Conservation (phyloP, 2,329 filamentous ascomycete genomes). For the Fusarium nanum region DNA sequence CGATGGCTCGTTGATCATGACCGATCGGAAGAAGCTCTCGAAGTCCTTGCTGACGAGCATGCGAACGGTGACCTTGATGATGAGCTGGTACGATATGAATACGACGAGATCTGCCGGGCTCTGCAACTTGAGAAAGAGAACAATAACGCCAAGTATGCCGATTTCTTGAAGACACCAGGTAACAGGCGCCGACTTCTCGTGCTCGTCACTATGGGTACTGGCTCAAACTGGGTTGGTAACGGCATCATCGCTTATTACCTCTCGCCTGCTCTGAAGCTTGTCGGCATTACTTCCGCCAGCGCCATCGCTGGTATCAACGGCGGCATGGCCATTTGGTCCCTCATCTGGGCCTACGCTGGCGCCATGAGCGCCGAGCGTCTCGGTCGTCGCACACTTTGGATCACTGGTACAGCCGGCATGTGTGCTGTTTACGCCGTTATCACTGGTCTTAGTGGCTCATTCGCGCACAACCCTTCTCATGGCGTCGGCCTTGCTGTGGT, state of each 20-base stretch:
- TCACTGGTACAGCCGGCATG: slow-evolving; percentile 24
- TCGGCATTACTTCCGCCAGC: slow-evolving; percentile 23
- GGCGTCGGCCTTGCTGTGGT: slow-evolving; percentile 29
- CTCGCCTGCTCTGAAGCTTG: slow-evolving; percentile 58
- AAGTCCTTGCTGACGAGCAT: slow-evolving; percentile 70
- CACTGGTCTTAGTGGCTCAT: slow-evolving; percentile 3
- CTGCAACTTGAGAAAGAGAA: slow-evolving; percentile 66
- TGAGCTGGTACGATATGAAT: slow-evolving; percentile 71
- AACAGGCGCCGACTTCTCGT: slow-evolving; percentile 71
- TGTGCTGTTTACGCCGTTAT: slow-evolving; percentile 18
- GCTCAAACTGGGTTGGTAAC: slow-evolving; percentile 74
- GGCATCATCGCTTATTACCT: slow-evolving; percentile 73
- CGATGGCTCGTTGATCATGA: slow-evolving; percentile 53
- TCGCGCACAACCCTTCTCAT: slow-evolving; percentile 22
- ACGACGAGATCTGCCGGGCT: slow-evolving; percentile 71
- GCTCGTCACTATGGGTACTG: slow-evolving; percentile 70
- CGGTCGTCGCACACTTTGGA: slow-evolving; percentile 30
- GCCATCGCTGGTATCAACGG: slow-evolving; percentile 34
- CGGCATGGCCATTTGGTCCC: slow-evolving; percentile 35
- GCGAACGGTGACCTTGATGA: slow-evolving; percentile 68
- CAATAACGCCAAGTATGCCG: slow-evolving; percentile 63
- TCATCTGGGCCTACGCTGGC: slow-evolving; percentile 22
- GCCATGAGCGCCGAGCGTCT: slow-evolving; percentile 28
- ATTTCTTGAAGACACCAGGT: slow-evolving; percentile 70
- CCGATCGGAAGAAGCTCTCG: slow-evolving; percentile 54